Base-by-base conservation (phyloP, 208 protist species). In the Acanthamoeba sp. region DNA sequence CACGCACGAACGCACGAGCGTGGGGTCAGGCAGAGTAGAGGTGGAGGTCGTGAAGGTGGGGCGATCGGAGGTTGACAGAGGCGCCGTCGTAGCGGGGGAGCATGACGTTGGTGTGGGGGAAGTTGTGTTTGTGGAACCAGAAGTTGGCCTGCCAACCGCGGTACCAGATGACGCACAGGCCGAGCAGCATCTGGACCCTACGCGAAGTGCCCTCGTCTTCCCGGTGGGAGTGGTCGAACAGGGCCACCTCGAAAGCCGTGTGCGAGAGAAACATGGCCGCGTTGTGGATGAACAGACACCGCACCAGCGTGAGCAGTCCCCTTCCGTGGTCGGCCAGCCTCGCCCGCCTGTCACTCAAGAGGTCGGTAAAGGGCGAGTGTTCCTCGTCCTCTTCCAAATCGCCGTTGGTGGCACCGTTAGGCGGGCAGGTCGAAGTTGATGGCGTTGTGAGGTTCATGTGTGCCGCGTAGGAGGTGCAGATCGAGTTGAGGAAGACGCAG, bases 51-150 rank as follows among this genome's bases (percentile, higher is more conserved):
- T n/a, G n/a, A n/a, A n/a, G n/a, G n/a, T n/a, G n/a, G n/a, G n/a
- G n/a, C n/a, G n/a, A n/a, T n/a, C n/a, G n/a, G n/a, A n/a, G n/a
- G 62, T 27, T 6, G 48, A 69, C 59, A 9, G 22, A 9, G 9
- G 59, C 59, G 59, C 59, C 59, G n/a, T 69, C 59, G 59, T 29
- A 69, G 9, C 59, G 59, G 6, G 59, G 59, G 6, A 29, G 59
- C 59, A 69, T 69, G 16, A 69, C 59, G 36, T 80, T 45, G 36
- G 69, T 32, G 10, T 38, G 32, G 6, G 69, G 69, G 27, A 42
- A 80, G 36, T 80, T 80, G 36, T 48, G 36, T 24, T 80, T 80
- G 69, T 80, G 38, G 69, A 80, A 45, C 69, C 69, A 80, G 69
- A 80, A 80, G 69, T 38, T 80, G 10, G 69, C 10, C 69, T 48